Base-by-base conservation (phyloP, 2,329 filamentous ascomycete genomes). In the Trichoderma gracile region DNA sequence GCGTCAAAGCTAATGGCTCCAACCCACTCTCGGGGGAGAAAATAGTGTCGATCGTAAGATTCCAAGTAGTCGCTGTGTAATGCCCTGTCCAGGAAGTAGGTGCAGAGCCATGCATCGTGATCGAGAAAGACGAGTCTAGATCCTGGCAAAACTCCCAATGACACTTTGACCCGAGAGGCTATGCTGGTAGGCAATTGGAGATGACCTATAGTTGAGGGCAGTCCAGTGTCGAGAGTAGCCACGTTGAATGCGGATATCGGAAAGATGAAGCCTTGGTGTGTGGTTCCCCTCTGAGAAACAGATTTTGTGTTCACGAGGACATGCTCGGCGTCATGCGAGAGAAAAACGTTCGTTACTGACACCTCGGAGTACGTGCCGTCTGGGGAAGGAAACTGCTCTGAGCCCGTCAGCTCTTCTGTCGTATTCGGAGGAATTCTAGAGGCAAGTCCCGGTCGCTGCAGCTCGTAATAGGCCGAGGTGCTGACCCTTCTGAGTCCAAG, bases 21-120 rank as follows among this genome's bases (percentile, higher is more conserved):
- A 21, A 53, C 17, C 50, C 50, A 53, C 6, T 53, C 27, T 33
- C 50, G 50, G 4, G 50, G 50, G 10, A 53, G n/a, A 21, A 53
- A 53, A 53, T 53, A 53, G n/a, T 38, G 19, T 38, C 50, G 50
- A 38, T 53, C 50, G 30, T 53, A 53, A 12, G 50, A 53, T 10
- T 53, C 50, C n/a, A 38, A 7, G 3, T 5, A 21, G 27, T 21
- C 50, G n/a, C n/a, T 38, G 2, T 38, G 27, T 1, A 7, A 3
- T n/a, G 10, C n/a, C 10, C 25, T 3, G 10, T 21, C 17, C 38
- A 53, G 50, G 5, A 21, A 15, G n/a, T 17, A 53, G 9, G 27
- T 33, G 5, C 50, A 53, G 15, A 53, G 50, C 50, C 50, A 53
- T 17, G 19, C 9, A 5, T 53, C n/a, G 21, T 53, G 8, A 53